Percentiles rank a stretch among this genome's conserved stretches.
These are phyloP conservation scores for Tuber indicum DNA, from an alignment of 495 filamentous ascomycete genomes.

Conservation along the genomic window DNA sequence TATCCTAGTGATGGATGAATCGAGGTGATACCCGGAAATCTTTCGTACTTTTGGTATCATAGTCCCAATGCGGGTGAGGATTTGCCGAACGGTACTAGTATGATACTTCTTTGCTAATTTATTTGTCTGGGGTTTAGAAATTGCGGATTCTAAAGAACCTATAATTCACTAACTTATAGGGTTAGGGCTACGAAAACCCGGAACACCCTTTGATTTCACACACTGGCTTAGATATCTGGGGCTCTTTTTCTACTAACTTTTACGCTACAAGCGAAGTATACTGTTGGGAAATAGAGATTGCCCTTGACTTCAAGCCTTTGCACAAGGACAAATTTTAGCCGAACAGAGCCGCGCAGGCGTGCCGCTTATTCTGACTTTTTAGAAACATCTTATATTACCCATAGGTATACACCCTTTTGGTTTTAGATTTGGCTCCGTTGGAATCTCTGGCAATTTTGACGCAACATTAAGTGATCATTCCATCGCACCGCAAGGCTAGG, in stretches of 20 bases:
- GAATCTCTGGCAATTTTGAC: background rate
- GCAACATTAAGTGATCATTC: background rate
- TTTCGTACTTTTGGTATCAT: background rate
- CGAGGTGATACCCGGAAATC: background rate
- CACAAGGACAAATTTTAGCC: background rate
- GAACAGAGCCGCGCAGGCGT: background rate
- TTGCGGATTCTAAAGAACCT: background rate
- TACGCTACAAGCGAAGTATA: background rate
- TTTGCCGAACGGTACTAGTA: background rate
- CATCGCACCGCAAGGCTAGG: background rate
- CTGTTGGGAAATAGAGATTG: background rate
- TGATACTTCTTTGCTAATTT: background rate
- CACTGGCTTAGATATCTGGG: background rate
- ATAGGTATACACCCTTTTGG: background rate
- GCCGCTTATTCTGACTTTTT: background rate
- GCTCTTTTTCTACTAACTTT: background rate
- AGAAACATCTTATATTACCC: background rate
- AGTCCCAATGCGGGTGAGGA: background rate
- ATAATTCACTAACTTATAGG: background rate
- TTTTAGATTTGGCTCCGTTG: background rate
- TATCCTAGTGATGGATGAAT: background rate
- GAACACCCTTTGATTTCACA: background rate
- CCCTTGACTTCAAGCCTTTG: background rate
- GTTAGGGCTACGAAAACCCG: no score
- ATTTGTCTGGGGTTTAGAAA: background rate